These are phyloP conservation scores for Pleurotus salmoneostramineus DNA, from an alignment of 768 basidiomycete species.

Conservation along the genomic window DNA sequence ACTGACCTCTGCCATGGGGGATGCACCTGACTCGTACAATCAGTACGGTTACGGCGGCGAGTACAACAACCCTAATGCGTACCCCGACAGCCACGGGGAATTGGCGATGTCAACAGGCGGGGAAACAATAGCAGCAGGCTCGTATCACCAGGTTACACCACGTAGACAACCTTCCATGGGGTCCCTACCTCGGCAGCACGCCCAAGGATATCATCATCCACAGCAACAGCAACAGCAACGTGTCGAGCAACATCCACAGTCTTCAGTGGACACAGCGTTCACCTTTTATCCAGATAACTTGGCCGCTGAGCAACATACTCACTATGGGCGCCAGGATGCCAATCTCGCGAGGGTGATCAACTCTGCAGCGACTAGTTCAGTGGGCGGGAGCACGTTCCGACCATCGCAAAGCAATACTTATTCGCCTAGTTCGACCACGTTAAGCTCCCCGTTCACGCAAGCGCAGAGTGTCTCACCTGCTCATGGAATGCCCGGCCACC, in stretches of 20 bases:
- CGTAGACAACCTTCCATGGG: not conserved
- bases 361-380: not conserved
- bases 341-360: not conserved
- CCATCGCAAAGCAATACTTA: not conserved
- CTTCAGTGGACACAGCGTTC: not conserved
- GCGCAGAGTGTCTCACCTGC: conserved; percentile 4
- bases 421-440: conserved; percentile 2
- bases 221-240: not conserved
- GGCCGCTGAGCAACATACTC: not conserved
- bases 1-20: conserved; percentile 1
- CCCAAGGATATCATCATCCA: not conserved
- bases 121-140: not conserved
- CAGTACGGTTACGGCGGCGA: conserved; percentile 2
- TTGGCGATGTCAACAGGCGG: not conserved
- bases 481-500: not conserved
- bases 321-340: not conserved
- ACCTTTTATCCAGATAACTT: not conserved
- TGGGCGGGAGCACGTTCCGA: not conserved
- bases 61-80: not conserved
- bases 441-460: conserved; percentile 1
- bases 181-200: not conserved
- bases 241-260: not conserved
- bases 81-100: conserved; percentile 2
- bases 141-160: not conserved
- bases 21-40: not conserved